These are phyloP conservation scores for Beauveria medogensis DNA, from an alignment of 2,329 filamentous ascomycete genomes.

Conservation along the genomic window DNA sequence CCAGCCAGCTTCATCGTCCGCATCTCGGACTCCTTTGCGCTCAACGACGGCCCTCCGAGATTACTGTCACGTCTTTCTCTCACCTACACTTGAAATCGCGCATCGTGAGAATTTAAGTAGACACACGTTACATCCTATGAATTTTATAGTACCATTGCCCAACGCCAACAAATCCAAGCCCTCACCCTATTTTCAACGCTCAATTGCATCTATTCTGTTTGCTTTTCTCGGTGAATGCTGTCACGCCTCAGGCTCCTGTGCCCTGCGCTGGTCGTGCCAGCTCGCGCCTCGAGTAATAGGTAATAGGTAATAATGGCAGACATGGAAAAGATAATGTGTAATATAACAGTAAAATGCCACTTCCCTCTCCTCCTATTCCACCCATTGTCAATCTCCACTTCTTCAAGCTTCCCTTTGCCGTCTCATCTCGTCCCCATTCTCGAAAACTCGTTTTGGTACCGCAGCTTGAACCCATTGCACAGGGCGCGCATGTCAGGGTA, in stretches of 20 bases:
- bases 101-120: neutral
- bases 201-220: constrained; percentile 1
- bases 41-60: constrained; percentile 1
- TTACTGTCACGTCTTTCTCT: neutral
- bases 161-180: neutral
- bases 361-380: neutral
- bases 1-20: neutral
- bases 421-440: constrained; percentile 42
- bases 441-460: constrained; percentile 58
- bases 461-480: constrained; percentile 93
- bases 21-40: neutral
- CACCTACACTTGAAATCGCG: too few species aligned
- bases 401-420: neutral
- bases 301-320: neutral
- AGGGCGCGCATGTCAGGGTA: constrained; percentile 94
- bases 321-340: neutral
- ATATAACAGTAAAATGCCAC: constrained; percentile 6
- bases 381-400: neutral
- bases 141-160: neutral
- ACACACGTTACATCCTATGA: neutral
- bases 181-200: neutral
- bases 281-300: neutral
- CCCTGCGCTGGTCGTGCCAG: neutral
- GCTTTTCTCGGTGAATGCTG: constrained; percentile 3
- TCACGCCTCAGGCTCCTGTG: neutral